Evolutionary conservation across 306 rosid genomes (phyloP).

Genomic region (Quercus alba): DNA sequence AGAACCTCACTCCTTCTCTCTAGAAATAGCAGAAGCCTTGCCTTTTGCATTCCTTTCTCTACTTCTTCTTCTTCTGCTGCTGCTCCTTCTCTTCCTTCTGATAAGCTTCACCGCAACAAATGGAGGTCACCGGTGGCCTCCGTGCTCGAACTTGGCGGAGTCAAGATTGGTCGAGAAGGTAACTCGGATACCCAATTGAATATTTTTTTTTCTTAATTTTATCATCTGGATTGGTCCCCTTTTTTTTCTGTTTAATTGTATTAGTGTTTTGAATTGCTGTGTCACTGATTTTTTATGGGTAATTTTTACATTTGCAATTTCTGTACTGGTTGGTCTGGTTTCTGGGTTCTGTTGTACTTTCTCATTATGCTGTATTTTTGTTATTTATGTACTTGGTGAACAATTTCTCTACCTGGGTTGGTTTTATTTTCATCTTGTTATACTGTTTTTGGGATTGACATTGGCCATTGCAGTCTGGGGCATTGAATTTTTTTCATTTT

Average conservation of each 20-base stretch:
- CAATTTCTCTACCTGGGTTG: background rate
- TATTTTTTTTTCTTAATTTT: no score
- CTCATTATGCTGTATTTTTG: background rate
- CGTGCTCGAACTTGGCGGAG: constrained; percentile 40
- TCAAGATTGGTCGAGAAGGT: no score
- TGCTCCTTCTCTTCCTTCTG: constrained; percentile 26
- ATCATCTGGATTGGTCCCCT: no score
- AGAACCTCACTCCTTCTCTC: constrained; percentile 18
- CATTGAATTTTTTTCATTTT: background rate
- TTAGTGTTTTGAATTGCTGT: no score
- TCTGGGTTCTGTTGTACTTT: background rate
- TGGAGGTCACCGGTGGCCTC: constrained; percentile 59
- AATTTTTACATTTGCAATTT: background rate
- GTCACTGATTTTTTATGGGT: background rate
- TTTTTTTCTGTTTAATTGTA: no score
- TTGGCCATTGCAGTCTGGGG: background rate
- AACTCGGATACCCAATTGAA: constrained; percentile 47
- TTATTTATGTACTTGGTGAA: background rate
- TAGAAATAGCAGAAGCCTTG: no score
- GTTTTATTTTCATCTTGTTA: background rate
- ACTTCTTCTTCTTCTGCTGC: constrained; percentile 36
- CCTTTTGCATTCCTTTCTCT: no score
- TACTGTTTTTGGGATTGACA: background rate
- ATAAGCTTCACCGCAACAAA: constrained; percentile 46
- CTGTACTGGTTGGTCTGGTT: background rate